Evolutionary conservation across 192 early-diverging fungal genomes (phyloP), one percentile per base, ranked within the genome.

Genomic region (Podila minutissima): DNA sequence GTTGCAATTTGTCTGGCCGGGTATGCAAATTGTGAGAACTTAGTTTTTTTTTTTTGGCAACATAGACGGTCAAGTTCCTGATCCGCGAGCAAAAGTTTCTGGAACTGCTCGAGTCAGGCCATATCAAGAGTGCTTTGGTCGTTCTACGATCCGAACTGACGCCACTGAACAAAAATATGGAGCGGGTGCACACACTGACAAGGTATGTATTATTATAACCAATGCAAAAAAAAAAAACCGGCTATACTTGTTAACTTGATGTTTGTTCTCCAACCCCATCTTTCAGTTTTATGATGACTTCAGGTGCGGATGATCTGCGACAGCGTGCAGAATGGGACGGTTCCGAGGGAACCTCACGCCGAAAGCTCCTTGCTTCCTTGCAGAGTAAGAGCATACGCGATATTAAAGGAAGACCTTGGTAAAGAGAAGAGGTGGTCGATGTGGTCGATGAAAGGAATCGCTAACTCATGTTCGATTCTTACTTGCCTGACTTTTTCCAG

Each of bases 51-150:
- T 3, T 13, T 2, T 46, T 46, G 41, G 15, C 12, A 33, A 33
- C 41, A 17, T 3, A 55, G 53, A 55, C 53, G 5, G 89, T 91
- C 29, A 83, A 79, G 68, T 97, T 97, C 74, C 82, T 96, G 32
- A 88, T 97, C 63, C 87, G 94, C 60, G 85, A 93, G 60, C 98
- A 99, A 88, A 95, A 96, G 78, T 99, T 92, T 71, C 82, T 98
- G 28, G 98, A 99, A 79, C 78, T 93, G 2, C 71, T 99, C 32
- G 95, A 97, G 83, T 66, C 74, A 7, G 74, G 88, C 32, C 64
- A 92, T 35, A 88, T 91, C 4, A 90, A 93, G 71, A 84, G 88
- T 59, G 98, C 97, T 9, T 71, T 97, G 59, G 58, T 87, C 9
- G 86, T 95, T 15, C 83, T 99, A n/a, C 91, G 95, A 58, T 90